Evolutionary conservation across 495 filamentous ascomycete species (phyloP).

Genomic region (Tuber microsphaerosporum): DNA sequence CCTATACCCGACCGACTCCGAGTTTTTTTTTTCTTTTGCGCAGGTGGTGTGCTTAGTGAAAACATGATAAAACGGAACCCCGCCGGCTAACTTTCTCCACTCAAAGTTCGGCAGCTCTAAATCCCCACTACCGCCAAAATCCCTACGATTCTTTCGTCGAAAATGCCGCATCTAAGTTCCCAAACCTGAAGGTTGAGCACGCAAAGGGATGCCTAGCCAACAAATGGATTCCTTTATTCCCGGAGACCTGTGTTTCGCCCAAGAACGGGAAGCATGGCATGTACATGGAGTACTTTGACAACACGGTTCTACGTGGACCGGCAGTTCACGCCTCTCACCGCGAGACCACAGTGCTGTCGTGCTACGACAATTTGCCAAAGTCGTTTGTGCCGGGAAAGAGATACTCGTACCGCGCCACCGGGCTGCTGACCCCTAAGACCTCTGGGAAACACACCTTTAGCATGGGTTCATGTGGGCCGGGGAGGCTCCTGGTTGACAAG

Average conservation of each 20-base stretch:
- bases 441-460: slow-evolving; percentile 56
- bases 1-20: background rate
- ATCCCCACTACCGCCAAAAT: slow-evolving; percentile 41
- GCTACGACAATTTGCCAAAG: slow-evolving; percentile 41
- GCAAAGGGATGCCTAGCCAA: slow-evolving; percentile 39
- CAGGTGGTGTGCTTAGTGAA: background rate
- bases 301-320: slow-evolving; percentile 30
- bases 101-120: slow-evolving; percentile 39
- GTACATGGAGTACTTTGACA: slow-evolving; percentile 41
- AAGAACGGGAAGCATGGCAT: slow-evolving; percentile 40
- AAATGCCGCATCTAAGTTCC: slow-evolving; percentile 26
- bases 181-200: slow-evolving; percentile 33
- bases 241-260: slow-evolving; percentile 41
- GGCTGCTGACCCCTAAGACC: slow-evolving; percentile 40
- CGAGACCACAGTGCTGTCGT: slow-evolving; percentile 40
- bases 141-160: slow-evolving; percentile 38
- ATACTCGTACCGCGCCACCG: slow-evolving; percentile 41
- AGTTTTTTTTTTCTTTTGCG: slow-evolving; percentile 12
- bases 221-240: slow-evolving; percentile 40
- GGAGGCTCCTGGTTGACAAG: slow-evolving; percentile 58
- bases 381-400: slow-evolving; percentile 37
- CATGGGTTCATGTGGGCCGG: slow-evolving; percentile 61
- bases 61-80: slow-evolving; percentile 6
- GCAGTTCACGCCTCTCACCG: slow-evolving; percentile 35
- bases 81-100: slow-evolving; percentile 9